Evolutionary conservation across 768 basidiomycete species (phyloP).

Genomic region (Xerocomus brunneocitrinus): DNA sequence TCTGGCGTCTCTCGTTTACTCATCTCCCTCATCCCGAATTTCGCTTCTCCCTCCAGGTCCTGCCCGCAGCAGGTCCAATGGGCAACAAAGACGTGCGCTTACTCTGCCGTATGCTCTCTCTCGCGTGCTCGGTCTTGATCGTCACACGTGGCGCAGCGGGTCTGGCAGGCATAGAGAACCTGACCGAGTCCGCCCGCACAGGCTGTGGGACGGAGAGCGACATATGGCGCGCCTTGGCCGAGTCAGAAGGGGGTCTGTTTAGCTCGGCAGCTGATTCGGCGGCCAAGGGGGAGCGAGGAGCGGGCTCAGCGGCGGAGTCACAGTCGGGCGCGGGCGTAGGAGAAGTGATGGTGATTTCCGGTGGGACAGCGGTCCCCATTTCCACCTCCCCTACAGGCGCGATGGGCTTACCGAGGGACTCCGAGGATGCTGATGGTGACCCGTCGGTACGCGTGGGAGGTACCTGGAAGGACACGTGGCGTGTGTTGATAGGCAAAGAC

Average conservation of each 20-base stretch:
- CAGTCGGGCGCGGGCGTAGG: neutral
- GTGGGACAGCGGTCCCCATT: neutral
- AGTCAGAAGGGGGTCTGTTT: neutral
- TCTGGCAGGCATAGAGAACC: constrained; percentile 19
- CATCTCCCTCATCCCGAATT: constrained; percentile 14
- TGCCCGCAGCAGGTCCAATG: neutral
- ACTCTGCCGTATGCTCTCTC: neutral
- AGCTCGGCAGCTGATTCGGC: neutral
- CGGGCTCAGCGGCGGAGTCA: neutral
- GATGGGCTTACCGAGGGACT: neutral
- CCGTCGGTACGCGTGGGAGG: neutral
- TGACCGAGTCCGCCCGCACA: constrained; percentile 2
- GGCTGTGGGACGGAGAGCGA: constrained; percentile 14
- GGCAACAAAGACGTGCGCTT: constrained; percentile 2
- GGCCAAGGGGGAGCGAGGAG: neutral
- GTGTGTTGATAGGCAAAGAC: neutral
- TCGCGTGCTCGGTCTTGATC: neutral
- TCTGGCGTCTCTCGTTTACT: constrained; percentile 22
- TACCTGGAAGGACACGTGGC: constrained; percentile 10
- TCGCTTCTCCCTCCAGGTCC: constrained; percentile 14
- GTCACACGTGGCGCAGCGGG: neutral
- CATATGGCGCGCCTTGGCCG: neutral
- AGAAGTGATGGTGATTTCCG: neutral
- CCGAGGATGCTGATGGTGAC: neutral
- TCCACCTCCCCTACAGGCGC: neutral